phyloP scores from a whole-genome alignment of 306 rosid genomes.

The Lathyrus tuberosus region DNA sequence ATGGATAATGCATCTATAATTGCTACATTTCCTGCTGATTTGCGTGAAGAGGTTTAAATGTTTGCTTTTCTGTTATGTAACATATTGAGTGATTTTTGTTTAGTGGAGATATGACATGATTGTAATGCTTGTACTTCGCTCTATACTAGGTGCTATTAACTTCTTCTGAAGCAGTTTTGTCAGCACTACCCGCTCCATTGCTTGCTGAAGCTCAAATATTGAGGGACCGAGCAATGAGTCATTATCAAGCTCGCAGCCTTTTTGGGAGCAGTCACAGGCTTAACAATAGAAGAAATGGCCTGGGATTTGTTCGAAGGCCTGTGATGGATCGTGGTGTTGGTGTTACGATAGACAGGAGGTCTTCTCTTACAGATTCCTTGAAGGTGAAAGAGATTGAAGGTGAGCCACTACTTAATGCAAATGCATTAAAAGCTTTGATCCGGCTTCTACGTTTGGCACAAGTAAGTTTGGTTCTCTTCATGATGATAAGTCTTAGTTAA shows the following conservation, averaged over 20 bases:
- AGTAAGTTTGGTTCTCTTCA: slow-evolving; percentile 58
- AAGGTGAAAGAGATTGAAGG: slow-evolving; percentile 92
- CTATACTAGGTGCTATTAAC: slow-evolving; percentile 82
- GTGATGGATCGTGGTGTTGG: slow-evolving; percentile 98
- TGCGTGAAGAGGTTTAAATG: slow-evolving; percentile 92
- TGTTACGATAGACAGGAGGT: slow-evolving; percentile 80
- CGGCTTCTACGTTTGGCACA: slow-evolving; percentile 90
- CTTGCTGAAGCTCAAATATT: slow-evolving; percentile 98
- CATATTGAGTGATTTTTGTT: slow-evolving; percentile 34
- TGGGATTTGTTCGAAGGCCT: slow-evolving; percentile 85
- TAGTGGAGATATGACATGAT: slow-evolving; percentile 25
- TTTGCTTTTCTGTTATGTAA: slow-evolving; percentile 27
- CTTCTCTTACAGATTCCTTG: slow-evolving; percentile 71
- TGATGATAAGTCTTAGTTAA: slow-evolving; percentile 26
- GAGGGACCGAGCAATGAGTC: slow-evolving; percentile 98
- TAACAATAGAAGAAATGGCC: slow-evolving; percentile 80
- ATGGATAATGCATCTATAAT: slow-evolving; percentile 98
- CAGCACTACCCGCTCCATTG: slow-evolving; percentile 89
- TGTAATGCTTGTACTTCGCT: slow-evolving; percentile 34
- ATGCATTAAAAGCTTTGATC: slow-evolving; percentile 83
- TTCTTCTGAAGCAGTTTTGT: slow-evolving; percentile 96
- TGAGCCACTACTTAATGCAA: slow-evolving; percentile 80
- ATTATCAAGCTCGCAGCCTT: slow-evolving; percentile 92
- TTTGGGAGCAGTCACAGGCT: slow-evolving; percentile 81
- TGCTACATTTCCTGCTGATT: slow-evolving; percentile 98